These are phyloP conservation scores for Eimeria acervulina DNA, from an alignment of 169 alveolate genomes.

Conservation along the genomic window DNA sequence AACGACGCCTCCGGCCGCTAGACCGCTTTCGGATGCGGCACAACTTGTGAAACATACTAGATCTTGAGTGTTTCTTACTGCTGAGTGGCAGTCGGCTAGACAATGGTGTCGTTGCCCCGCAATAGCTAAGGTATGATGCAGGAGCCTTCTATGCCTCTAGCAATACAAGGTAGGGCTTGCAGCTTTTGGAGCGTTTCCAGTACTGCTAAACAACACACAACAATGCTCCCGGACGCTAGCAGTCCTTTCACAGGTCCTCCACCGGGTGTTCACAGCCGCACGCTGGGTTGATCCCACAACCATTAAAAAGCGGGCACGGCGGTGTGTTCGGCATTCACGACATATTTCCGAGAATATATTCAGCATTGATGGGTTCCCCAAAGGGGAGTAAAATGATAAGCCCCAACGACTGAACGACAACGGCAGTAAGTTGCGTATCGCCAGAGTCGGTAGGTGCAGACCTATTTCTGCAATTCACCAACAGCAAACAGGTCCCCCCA, in stretches of 20 bases:
- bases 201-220: neutral
- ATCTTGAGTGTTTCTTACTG: neutral
- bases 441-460: neutral
- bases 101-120: neutral
- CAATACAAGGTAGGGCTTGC: neutral
- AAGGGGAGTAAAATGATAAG: neutral
- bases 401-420: neutral
- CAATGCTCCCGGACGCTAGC: neutral
- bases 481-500: neutral
- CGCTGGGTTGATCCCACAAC: neutral
- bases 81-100: constrained; percentile 3
- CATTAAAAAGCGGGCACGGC: neutral
- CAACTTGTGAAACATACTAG: neutral
- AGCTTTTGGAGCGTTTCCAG: neutral
- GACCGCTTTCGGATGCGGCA: neutral
- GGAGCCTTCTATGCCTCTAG: neutral
- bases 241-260: neutral
- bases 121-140: neutral
- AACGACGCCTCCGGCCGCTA: neutral
- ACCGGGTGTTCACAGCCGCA: no score
- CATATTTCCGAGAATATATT: no score
- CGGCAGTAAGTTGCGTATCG: neutral
- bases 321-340: neutral
- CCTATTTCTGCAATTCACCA: neutral
- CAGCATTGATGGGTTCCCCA: neutral